A percentile compares a stretch with the other conserved stretches of the same genome.
Evolutionary conservation across 495 filamentous ascomycete genomes (phyloP).

Genomic region (Daldinia caldariorum): DNA sequence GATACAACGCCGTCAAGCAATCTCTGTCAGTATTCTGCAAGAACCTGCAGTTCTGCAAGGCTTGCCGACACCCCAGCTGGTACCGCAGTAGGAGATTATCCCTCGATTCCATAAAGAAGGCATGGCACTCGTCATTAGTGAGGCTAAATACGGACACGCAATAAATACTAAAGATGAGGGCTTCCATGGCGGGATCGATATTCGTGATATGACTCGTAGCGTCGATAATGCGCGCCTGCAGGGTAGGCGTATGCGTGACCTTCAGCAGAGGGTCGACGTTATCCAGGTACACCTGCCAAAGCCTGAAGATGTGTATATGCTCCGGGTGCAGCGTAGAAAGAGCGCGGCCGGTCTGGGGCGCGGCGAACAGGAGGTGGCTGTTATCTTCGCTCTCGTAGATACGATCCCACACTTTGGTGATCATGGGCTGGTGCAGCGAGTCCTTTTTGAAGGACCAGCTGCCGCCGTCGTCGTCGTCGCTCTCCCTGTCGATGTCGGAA

Average conservation of each 20-base stretch:
- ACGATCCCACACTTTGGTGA: constrained; percentile 4
- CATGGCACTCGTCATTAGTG: background rate
- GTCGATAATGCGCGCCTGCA: background rate
- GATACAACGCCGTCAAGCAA: background rate
- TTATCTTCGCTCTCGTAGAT: constrained; percentile 1
- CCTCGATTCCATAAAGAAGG: background rate
- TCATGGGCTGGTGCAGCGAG: background rate
- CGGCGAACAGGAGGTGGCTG: background rate
- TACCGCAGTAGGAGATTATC: background rate
- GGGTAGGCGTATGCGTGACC: background rate
- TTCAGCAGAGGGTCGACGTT: background rate
- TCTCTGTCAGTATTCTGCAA: constrained; percentile 1
- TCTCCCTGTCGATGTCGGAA: background rate
- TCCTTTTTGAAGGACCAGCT: background rate
- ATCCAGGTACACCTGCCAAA: background rate
- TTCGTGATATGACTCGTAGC: background rate
- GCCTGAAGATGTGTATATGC: background rate
- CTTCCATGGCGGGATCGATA: constrained; percentile 3
- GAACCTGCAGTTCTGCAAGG: constrained; percentile 1
- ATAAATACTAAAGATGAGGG: constrained; percentile 4
- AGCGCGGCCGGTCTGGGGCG: background rate
- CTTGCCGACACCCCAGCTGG: background rate
- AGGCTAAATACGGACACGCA: background rate
- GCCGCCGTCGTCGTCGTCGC: background rate
- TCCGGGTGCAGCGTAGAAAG: background rate